These are phyloP conservation scores for Suhomyces canberraensis DNA, from an alignment of 805 yeast species.

Conservation along the genomic window DNA sequence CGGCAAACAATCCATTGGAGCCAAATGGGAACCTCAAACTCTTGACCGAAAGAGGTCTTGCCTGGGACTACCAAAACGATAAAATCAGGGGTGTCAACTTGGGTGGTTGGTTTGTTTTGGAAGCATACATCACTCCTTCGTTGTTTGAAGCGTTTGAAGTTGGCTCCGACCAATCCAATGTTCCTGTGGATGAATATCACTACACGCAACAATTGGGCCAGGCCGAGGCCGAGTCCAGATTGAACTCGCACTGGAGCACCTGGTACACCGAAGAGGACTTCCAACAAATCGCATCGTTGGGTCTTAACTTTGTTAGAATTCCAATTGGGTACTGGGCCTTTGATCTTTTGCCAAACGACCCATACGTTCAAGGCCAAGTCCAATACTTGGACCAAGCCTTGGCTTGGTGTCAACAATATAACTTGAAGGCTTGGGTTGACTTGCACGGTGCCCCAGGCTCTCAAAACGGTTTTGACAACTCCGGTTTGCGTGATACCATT, in stretches of 20 bases:
- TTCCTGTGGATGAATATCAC: slow-evolving; percentile 84
- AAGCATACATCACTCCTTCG: slow-evolving; percentile 83
- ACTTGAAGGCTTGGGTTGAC: slow-evolving; percentile 68
- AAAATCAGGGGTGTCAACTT: slow-evolving; percentile 67
- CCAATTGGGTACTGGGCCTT: slow-evolving; percentile 98
- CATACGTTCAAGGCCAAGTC: slow-evolving; percentile 82
- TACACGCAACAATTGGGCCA: slow-evolving; percentile 59
- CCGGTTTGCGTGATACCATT: slow-evolving; percentile 70
- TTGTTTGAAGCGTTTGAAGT: slow-evolving; percentile 60
- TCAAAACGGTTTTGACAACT: slow-evolving; percentile 87
- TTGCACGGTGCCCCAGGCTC: slow-evolving; percentile 83
- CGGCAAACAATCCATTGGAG: slow-evolving; percentile 6
- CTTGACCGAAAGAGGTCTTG: slow-evolving; percentile 19
- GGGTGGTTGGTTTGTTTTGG: slow-evolving; percentile 90
- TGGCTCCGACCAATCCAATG: slow-evolving; percentile 32
- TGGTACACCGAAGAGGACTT: slow-evolving; percentile 78
- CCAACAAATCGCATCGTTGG: slow-evolving; percentile 51
- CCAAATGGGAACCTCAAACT: slow-evolving; percentile 7
- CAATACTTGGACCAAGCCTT: slow-evolving; percentile 71
- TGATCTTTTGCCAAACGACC: slow-evolving; percentile 57
- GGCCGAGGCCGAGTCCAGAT: slow-evolving; percentile 47
- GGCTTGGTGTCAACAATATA: slow-evolving; percentile 61
- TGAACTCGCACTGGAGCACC: slow-evolving; percentile 72
- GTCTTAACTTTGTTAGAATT: slow-evolving; percentile 81
- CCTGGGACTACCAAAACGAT: slow-evolving; percentile 34